Percentiles rank a stretch among this genome's conserved stretches.
These are phyloP conservation scores for Metarhizium robertsii DNA, from an alignment of 2,329 filamentous ascomycete species.

Conservation along the genomic window DNA sequence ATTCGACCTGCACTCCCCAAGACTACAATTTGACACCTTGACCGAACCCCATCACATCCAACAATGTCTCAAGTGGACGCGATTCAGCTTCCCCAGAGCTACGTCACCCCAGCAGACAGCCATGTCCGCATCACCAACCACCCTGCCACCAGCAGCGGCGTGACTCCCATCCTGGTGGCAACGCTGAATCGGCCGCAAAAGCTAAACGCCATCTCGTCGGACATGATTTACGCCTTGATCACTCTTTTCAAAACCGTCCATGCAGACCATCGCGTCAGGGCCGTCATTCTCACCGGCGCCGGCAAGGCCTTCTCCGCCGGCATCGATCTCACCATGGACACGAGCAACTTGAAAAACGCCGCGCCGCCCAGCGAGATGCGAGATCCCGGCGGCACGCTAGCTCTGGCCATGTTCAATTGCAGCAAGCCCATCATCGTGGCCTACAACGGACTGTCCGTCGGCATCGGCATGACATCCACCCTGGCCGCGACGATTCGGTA, in stretches of 20 bases:
- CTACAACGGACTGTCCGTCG: constrained; percentile 9
- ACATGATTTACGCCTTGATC: too few relatives aligned
- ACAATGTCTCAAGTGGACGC: too few relatives aligned
- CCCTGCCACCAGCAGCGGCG: not conserved
- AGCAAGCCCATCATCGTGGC: constrained; percentile 11
- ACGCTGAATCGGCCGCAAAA: too few relatives aligned
- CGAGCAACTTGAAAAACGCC: not conserved
- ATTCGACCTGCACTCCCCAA: too few relatives aligned
- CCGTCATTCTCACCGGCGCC: constrained; percentile 23
- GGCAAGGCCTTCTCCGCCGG: constrained; percentile 57
- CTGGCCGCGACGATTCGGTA: constrained; percentile 8
- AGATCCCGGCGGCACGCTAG: constrained; percentile 13
- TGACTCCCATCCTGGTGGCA: constrained; percentile 5
- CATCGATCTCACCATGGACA: constrained; percentile 38
- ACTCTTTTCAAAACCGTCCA: too few relatives aligned
- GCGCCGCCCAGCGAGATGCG: not conserved
- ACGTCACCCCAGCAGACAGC: not conserved
- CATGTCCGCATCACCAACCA: constrained; percentile 4
- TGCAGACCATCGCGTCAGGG: too few relatives aligned
- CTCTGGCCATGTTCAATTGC: constrained; percentile 7
- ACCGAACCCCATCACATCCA: too few relatives aligned
- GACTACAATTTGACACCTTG: too few relatives aligned
- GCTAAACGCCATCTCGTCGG: too few relatives aligned
- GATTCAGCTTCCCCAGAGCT: not conserved
- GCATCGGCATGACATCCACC: constrained; percentile 10